Evolutionary conservation across 1,284 basidiomycete species (phyloP), one percentile per base, ranked within the genome.

Genomic region (Hypsizygus ulmarius): DNA sequence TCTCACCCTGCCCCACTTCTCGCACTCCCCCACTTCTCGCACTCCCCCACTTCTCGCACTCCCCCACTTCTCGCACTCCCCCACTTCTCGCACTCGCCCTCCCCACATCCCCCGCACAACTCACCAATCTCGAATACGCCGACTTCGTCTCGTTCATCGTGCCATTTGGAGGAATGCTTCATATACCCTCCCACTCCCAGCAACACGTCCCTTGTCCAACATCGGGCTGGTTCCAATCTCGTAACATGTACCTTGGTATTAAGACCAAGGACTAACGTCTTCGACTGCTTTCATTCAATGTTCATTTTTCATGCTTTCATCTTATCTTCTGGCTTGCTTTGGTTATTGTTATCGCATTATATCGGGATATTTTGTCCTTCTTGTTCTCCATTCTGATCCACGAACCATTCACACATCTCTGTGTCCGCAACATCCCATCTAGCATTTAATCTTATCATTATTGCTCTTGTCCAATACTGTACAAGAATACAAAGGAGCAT

Each of bases 301-400:
- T 55, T 47, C 50, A 28, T 43, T 5, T 9, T 30, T 45, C 29
- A 42, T 48, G 50, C 46, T 50, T 52, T 52, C 41, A 32, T 39
- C 21, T 30, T 45, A 49, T 45, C 42, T 55, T 47, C 50, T 53
- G 48, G 48, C 43, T 34, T 29, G 19, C 36, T 53, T 47, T 37
- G 42, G 36, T 51, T 55, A 51, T 58, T 45, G 44, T 53, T 56
- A 51, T 60, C 51, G 49, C 52, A 45, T 52, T 47, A 45, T 50
- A 44, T 54, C 39, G 36, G 49, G 45, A 49, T 55, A 21, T 35
- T 50, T 19, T 49, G n/a, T 2, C 21, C 32, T 27, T 19, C n/a
- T 27, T 34, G 33, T 19, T 35, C 33, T 15, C 14, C 42, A 15
- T 35, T 21, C 15, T 18, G 25, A 19, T 21, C 1, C 19, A 28